Conservation (phyloP, 148 eudicot genomes). For the Polygonum aviculare region DNA sequence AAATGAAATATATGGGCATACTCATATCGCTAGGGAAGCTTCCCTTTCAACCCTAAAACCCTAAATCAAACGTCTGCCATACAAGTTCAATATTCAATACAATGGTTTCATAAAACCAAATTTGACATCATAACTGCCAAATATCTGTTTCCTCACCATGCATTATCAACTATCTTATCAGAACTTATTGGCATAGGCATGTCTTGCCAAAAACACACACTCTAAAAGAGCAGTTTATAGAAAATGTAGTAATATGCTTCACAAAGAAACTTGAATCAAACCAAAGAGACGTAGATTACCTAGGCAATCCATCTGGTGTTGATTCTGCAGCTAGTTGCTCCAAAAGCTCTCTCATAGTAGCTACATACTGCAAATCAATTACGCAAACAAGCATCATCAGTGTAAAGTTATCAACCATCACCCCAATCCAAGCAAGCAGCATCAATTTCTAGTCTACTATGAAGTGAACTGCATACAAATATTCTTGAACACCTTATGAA, state of each 20-base stretch:
- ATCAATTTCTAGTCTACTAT: constrained; percentile 1
- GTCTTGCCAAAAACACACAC: background rate
- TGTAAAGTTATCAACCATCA: background rate
- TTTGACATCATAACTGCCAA: background rate
- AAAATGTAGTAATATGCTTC: background rate
- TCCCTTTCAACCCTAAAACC: background rate
- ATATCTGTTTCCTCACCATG: background rate
- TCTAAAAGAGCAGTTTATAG: background rate
- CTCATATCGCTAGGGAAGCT: background rate
- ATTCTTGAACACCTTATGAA: background rate
- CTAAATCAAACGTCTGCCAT: background rate
- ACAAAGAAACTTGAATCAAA: background rate
- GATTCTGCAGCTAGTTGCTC: constrained; percentile 62
- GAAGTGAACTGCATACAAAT: background rate
- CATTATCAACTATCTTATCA: background rate
- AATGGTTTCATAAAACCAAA: background rate
- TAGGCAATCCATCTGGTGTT: constrained; percentile 51
- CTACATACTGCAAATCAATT: constrained; percentile 48
- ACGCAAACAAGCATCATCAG: background rate
- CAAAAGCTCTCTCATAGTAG: constrained; percentile 52
- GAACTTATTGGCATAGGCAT: background rate
- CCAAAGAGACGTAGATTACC: constrained; percentile 21
- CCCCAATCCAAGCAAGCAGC: background rate
- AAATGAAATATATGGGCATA: background rate
- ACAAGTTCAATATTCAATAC: background rate